These are phyloP conservation scores for Ogataea haglerorum DNA, from an alignment of 805 yeast genomes.

Conservation along the genomic window DNA sequence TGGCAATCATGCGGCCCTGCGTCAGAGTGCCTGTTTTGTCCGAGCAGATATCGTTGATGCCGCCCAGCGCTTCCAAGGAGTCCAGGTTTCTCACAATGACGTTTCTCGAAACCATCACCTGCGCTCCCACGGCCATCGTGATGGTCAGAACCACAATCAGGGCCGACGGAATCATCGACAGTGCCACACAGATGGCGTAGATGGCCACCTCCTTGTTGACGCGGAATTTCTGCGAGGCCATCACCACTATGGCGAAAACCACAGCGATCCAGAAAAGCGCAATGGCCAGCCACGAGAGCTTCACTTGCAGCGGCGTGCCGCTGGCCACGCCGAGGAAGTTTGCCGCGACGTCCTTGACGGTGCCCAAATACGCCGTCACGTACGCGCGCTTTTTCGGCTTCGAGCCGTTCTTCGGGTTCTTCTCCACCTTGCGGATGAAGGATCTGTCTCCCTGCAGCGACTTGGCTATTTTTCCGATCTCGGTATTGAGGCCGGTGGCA, in stretches of 20 bases:
- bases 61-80: slow-evolving; percentile 54
- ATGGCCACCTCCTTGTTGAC: slow-evolving; percentile 45
- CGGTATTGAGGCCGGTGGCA: background rate
- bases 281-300: background rate
- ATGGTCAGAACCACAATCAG: slow-evolving; percentile 44
- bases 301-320: background rate
- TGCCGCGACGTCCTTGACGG: background rate
- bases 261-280: background rate
- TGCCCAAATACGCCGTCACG: background rate
- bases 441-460: background rate
- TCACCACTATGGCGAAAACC: slow-evolving; percentile 12
- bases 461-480: background rate
- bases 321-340: background rate
- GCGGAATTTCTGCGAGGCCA: slow-evolving; percentile 31
- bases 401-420: background rate
- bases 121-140: slow-evolving; percentile 41
- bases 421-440: background rate
- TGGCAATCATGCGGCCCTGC: slow-evolving; percentile 45
- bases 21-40: slow-evolving; percentile 80
- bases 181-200: slow-evolving; percentile 37
- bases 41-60: slow-evolving; percentile 60
- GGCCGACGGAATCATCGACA: slow-evolving; percentile 36
- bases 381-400: background rate
- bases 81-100: slow-evolving; percentile 39
- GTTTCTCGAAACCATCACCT: slow-evolving; percentile 34